phyloP scores from a whole-genome alignment of 495 filamentous ascomycete genomes.

The Penicillium steckii region DNA sequence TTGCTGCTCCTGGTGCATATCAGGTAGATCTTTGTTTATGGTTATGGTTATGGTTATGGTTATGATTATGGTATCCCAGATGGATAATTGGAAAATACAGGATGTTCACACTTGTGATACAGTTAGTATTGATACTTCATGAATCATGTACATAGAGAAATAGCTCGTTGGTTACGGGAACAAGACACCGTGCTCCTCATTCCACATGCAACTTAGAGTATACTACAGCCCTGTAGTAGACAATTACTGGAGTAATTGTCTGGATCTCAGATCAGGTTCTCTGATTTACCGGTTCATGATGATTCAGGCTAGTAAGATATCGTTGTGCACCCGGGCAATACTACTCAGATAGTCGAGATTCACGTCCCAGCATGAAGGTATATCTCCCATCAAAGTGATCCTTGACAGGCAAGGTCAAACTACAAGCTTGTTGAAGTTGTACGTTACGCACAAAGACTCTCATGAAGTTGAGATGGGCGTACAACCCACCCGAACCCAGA shows the following conservation, averaged over 20 bases:
- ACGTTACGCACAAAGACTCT: neutral
- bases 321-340: too few relatives aligned
- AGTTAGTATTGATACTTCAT: neutral
- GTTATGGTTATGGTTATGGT: neutral
- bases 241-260: too few relatives aligned
- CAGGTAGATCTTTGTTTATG: slow-evolving; percentile 10
- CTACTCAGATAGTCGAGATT: neutral
- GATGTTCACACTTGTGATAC: too few relatives aligned
- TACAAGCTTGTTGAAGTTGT: neutral
- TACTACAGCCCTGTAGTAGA: too few relatives aligned
- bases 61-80: too few relatives aligned
- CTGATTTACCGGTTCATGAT: too few relatives aligned
- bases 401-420: neutral
- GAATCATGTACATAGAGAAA: neutral
- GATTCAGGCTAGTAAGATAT: too few relatives aligned
- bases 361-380: too few relatives aligned
- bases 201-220: too few relatives aligned
- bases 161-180: neutral
- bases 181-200: neutral
- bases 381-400: too few relatives aligned
- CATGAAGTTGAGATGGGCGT: neutral
- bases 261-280: too few relatives aligned
- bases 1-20: slow-evolving; percentile 1
- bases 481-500: slow-evolving; percentile 1
- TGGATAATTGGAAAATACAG: too few relatives aligned